phyloP scores from a whole-genome alignment of 2,329 filamentous ascomycete species.

The Epichloe brachyelytri region DNA sequence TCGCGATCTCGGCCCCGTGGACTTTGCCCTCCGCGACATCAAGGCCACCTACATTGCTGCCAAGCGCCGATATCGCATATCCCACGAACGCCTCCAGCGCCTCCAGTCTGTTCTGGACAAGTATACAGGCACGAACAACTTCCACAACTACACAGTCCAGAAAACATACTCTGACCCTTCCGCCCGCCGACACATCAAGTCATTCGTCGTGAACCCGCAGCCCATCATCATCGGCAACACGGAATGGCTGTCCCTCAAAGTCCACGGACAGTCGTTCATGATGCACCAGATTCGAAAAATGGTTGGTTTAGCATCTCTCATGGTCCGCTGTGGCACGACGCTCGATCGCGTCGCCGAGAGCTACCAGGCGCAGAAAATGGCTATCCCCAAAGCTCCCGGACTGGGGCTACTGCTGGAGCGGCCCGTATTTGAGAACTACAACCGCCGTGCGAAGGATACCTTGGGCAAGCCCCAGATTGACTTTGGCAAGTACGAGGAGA shows the following conservation, averaged over 20 bases:
- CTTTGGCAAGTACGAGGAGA: constrained; percentile 63
- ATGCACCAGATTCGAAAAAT: constrained; percentile 99
- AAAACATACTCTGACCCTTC: constrained; percentile 73
- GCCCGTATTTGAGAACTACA: constrained; percentile 86
- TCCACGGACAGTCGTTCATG: constrained; percentile 98
- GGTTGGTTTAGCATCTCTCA: constrained; percentile 81
- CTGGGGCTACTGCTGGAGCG: constrained; percentile 79
- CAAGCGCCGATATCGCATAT: constrained; percentile 75
- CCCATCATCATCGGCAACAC: constrained; percentile 82
- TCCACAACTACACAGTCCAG: constrained; percentile 94
- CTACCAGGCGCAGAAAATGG: constrained; percentile 60
- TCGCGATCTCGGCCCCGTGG: constrained; percentile 37
- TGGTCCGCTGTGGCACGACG: constrained; percentile 73
- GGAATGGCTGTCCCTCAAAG: constrained; percentile 90
- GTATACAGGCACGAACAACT: constrained; percentile 80
- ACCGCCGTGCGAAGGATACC: constrained; percentile 52
- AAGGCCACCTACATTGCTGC: constrained; percentile 72
- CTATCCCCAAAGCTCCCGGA: constrained; percentile 87
- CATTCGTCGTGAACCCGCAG: constrained; percentile 63
- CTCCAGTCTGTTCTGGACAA: constrained; percentile 62
- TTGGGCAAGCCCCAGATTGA: constrained; percentile 58
- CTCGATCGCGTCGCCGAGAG: constrained; percentile 58
- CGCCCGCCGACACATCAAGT: constrained; percentile 82
- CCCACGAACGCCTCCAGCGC: constrained; percentile 53
- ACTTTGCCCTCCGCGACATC: constrained; percentile 56